Percentiles rank a stretch among this genome's conserved stretches.
Conservation (phyloP, 108 stramenopile genomes). For the Pseudonitzschia multistriata region DNA sequence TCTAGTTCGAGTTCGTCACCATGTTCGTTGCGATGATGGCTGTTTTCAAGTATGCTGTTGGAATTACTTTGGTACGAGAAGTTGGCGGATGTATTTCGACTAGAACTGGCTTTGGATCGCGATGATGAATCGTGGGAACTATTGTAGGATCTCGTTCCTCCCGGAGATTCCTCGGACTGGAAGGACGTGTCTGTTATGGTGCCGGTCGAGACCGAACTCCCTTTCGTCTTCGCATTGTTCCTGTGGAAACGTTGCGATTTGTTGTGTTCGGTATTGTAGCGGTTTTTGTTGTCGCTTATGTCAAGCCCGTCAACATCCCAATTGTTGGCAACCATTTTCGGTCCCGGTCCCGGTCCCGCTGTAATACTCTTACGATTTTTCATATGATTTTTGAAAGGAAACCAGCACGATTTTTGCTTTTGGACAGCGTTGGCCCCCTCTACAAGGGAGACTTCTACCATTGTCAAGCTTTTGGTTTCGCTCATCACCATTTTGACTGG, state of each 20-base stretch:
- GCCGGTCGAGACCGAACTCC: conserved; percentile 1
- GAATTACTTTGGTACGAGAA: background rate
- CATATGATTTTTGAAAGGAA: conserved; percentile 4
- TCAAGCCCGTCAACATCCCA: background rate
- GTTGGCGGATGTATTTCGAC: too few species aligned
- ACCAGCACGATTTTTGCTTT: conserved; percentile 11
- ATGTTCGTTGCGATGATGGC: background rate
- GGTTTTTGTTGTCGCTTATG: background rate
- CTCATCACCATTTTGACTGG: background rate
- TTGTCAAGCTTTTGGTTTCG: background rate
- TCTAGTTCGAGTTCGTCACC: background rate
- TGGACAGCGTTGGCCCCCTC: background rate
- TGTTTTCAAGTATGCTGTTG: background rate
- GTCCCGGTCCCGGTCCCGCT: background rate
- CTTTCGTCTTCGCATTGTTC: background rate
- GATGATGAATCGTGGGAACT: background rate
- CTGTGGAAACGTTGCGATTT: background rate
- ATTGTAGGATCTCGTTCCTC: background rate
- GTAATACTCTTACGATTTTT: conserved; percentile 6
- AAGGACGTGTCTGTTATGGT: conserved; percentile 1
- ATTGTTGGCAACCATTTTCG: background rate
- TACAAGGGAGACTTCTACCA: background rate
- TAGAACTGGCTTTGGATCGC: background rate
- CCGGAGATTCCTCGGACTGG: background rate
- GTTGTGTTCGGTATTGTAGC: background rate